Conservation (phyloP, 257 asterid species). For the Orobanche coerulescens region DNA sequence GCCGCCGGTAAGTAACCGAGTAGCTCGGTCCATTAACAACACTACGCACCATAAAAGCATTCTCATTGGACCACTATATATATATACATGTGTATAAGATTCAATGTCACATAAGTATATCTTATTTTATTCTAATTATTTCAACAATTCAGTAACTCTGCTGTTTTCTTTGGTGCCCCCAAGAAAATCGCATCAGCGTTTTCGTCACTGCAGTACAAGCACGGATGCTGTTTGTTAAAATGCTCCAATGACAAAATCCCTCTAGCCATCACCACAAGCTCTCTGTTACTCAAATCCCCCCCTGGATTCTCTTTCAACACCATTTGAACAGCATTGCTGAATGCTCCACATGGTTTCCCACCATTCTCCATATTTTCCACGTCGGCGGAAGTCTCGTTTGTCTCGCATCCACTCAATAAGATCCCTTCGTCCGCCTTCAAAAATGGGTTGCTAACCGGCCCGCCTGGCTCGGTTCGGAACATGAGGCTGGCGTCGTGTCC, state of each 20-base stretch:
- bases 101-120: too few species aligned
- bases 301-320: conserved; percentile 47
- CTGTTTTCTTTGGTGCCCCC: conserved; percentile 23
- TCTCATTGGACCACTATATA: too few species aligned
- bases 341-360: conserved; percentile 57
- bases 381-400: conserved; percentile 65
- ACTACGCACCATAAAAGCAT: too few species aligned
- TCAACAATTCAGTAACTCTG: not conserved
- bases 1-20: too few species aligned
- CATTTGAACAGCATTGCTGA: conserved; percentile 51
- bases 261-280: conserved; percentile 54
- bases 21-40: too few species aligned
- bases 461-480: conserved; percentile 34
- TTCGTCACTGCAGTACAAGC: conserved; percentile 57
- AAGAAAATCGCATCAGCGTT: conserved; percentile 55
- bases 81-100: too few species aligned
- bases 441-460: conserved; percentile 26
- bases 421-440: conserved; percentile 68
- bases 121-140: too few species aligned
- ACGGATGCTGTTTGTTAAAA: conserved; percentile 60
- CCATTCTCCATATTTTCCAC: conserved; percentile 31
- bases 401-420: conserved; percentile 71
- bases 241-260: conserved; percentile 33
- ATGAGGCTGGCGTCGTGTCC: conserved; percentile 56
- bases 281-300: conserved; percentile 41